A percentile compares a stretch with the other conserved stretches of the same genome.
phyloP scores from a whole-genome alignment of 1,139 yeast genomes.

The Geotrichum siamense region DNA sequence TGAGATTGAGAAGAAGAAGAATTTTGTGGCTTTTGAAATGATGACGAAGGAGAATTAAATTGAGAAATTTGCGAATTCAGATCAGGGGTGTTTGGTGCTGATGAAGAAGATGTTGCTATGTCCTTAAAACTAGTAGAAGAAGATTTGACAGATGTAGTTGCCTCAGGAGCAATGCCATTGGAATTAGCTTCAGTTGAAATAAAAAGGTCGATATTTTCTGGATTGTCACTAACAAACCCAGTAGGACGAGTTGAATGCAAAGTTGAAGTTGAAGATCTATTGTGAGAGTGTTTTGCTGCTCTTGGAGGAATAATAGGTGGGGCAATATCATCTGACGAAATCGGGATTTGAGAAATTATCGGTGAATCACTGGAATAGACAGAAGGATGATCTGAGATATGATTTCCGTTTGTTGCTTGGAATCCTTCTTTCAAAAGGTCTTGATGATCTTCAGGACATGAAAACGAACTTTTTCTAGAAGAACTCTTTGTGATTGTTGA shows the following conservation, averaged over 20 bases:
- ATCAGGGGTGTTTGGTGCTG: slow-evolving; percentile 3
- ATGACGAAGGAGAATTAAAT: neutral
- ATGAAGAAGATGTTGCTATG: neutral
- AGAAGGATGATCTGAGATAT: neutral
- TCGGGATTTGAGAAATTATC: neutral
- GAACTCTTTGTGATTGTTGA: neutral
- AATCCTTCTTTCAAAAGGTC: neutral
- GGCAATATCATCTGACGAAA: neutral
- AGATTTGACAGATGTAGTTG: neutral
- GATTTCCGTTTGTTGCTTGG: neutral
- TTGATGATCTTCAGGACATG: neutral
- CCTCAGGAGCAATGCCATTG: neutral
- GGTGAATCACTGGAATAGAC: neutral
- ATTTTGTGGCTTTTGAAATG: neutral
- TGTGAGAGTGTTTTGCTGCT: slow-evolving; percentile 9
- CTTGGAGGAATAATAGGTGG: slow-evolving; percentile 12
- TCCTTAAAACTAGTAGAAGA: neutral
- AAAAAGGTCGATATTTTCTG: slow-evolving; percentile 3
- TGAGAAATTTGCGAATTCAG: too few species aligned
- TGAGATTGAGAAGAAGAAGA: neutral
- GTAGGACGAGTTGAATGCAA: slow-evolving; percentile 4
- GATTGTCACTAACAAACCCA: slow-evolving; percentile 4
- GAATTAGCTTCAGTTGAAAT: neutral
- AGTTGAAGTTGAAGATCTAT: slow-evolving; percentile 5
- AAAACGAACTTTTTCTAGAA: neutral